Evolutionary conservation across 306 rosid species (phyloP).

Genomic region (Fragaria ananassa): DNA sequence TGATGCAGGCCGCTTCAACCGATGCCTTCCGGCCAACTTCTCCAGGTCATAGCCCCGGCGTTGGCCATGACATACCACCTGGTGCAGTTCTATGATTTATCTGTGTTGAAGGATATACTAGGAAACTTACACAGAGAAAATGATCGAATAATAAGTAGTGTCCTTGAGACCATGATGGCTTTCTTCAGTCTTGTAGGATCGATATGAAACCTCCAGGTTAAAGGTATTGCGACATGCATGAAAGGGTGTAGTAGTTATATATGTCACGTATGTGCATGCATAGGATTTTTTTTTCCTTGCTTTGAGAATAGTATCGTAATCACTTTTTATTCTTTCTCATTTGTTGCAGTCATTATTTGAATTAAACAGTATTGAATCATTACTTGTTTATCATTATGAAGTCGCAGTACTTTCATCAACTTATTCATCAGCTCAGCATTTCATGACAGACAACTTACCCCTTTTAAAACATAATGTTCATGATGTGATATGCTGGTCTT

Average conservation of each 20-base stretch:
- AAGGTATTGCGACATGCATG: neutral
- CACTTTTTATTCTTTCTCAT: neutral
- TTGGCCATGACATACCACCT: conserved; percentile 33
- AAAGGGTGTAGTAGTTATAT: neutral
- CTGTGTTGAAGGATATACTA: neutral
- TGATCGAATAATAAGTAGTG: neutral
- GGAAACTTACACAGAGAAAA: neutral
- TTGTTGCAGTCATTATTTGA: neutral
- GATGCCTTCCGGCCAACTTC: conserved; percentile 41
- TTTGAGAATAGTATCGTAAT: neutral
- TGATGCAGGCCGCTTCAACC: neutral
- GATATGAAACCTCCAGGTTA: neutral
- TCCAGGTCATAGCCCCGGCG: conserved; percentile 44
- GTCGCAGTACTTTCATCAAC: neutral
- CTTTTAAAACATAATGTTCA: too few species aligned
- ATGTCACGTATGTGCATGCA: neutral
- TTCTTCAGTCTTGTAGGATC: neutral
- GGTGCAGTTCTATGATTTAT: neutral
- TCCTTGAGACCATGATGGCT: neutral
- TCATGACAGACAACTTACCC: too few species aligned
- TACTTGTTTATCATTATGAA: too few species aligned
- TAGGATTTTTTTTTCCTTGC: neutral
- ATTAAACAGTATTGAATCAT: neutral
- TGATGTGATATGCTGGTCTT: too few species aligned
- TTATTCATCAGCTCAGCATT: too few species aligned